phyloP scores from a whole-genome alignment of 2,329 filamentous ascomycete genomes.

The Fusarium algeriense region DNA sequence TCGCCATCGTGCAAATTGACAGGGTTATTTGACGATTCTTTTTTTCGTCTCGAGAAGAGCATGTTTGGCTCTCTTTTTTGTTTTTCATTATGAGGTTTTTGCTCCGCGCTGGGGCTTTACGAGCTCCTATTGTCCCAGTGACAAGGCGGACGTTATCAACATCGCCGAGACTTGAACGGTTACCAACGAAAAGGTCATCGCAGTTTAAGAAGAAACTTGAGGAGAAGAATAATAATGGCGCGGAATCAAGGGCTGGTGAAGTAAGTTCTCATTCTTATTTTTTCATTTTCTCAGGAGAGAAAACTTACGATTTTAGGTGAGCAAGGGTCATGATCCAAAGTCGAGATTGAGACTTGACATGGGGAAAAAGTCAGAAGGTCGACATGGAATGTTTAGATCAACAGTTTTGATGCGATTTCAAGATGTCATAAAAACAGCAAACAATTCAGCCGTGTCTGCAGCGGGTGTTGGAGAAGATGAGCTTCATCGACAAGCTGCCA shows the following conservation, averaged over 20 bases:
- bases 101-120: conserved; percentile 44
- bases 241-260: conserved; percentile 35
- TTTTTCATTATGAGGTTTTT: conserved; percentile 49
- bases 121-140: conserved; percentile 38
- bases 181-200: too few species aligned
- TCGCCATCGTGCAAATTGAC: conserved; percentile 2
- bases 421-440: conserved; percentile 48
- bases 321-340: conserved; percentile 52
- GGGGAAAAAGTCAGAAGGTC: conserved; percentile 43
- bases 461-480: conserved; percentile 54
- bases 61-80: conserved; percentile 27
- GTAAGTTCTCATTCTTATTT: neutral
- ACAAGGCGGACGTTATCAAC: conserved; percentile 46
- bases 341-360: conserved; percentile 48
- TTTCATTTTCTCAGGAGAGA: accelerated
- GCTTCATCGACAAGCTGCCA: conserved; percentile 57
- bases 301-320: conserved; percentile 42
- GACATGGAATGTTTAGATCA: conserved; percentile 51
- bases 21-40: conserved; percentile 11
- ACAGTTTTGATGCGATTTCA: conserved; percentile 55
- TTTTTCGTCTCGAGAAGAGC: conserved; percentile 13
- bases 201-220: neutral
- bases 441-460: conserved; percentile 40
- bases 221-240: conserved; percentile 9
- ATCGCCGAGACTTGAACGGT: conserved; percentile 20